Conservation (phyloP, 2,329 filamentous ascomycete genomes). For the Hymenoscyphus scutula region DNA sequence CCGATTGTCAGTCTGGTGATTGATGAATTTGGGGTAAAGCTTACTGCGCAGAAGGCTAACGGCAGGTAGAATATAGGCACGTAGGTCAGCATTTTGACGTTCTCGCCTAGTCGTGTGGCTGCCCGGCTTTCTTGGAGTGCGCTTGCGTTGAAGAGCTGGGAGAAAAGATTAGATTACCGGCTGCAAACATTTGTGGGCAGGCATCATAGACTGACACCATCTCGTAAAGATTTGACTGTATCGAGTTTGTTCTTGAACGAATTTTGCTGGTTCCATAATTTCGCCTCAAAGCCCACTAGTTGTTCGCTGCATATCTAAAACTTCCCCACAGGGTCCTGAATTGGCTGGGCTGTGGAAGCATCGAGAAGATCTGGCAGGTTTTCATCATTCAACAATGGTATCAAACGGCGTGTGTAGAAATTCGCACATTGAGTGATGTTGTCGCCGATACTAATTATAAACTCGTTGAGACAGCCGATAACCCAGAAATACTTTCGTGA, state of each 20-base stretch:
- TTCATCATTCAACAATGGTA: background rate
- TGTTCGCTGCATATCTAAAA: background rate
- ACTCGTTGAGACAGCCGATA: slow-evolving; percentile 11
- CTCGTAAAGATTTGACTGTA: background rate
- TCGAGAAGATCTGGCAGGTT: background rate
- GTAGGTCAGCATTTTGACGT: slow-evolving; percentile 40
- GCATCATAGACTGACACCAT: background rate
- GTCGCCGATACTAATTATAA: slow-evolving; percentile 4
- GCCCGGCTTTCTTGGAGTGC: slow-evolving; percentile 34
- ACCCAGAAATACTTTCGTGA: slow-evolving; percentile 15
- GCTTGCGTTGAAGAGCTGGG: slow-evolving; percentile 32
- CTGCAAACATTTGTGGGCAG: too few relatives aligned
- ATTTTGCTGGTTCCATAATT: background rate
- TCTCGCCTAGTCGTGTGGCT: slow-evolving; percentile 36
- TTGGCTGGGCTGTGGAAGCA: background rate
- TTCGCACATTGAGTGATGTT: background rate
- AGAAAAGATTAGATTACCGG: too few relatives aligned
- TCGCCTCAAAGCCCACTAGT: background rate
- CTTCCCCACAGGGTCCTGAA: background rate
- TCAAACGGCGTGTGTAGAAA: background rate
- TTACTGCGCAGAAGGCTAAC: slow-evolving; percentile 34
- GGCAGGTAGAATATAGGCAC: slow-evolving; percentile 43
- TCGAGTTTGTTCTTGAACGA: background rate
- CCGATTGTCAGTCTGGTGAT: too few relatives aligned
- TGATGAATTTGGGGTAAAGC: background rate